These are phyloP conservation scores for Lolium rigidum DNA, from an alignment of 176 grass and related monocot species.

Conservation along the genomic window DNA sequence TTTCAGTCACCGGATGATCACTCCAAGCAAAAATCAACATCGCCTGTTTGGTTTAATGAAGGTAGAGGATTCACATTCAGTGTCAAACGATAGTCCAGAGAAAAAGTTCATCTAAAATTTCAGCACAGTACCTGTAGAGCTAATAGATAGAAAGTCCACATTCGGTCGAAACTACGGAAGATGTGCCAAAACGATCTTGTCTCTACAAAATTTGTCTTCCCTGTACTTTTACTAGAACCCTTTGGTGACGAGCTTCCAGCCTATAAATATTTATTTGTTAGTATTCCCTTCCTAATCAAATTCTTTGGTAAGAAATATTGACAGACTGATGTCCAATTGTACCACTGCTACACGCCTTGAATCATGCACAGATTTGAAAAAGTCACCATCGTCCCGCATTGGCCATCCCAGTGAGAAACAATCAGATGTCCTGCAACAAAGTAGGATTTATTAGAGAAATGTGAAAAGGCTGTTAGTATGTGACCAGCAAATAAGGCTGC, in stretches of 20 bases:
- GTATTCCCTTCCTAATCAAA: constrained; percentile 14
- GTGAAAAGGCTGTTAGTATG: constrained; percentile 8
- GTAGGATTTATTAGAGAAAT: constrained; percentile 40
- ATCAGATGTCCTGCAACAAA: constrained; percentile 74
- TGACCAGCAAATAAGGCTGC: constrained; percentile 30
- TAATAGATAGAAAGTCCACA: constrained; percentile 97
- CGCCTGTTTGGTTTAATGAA: constrained; percentile 57
- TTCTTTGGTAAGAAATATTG: constrained; percentile 45
- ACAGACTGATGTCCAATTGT: constrained; percentile 35
- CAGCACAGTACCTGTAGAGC: constrained; percentile 74
- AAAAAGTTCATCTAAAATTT: constrained; percentile 11
- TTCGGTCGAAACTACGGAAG: constrained; percentile 94
- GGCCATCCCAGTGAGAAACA: constrained; percentile 96
- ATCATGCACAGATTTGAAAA: constrained; percentile 84
- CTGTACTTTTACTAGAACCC: constrained; percentile 70
- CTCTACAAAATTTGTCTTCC: constrained; percentile 95
- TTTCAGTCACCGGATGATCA: constrained; percentile 57
- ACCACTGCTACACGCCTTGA: constrained; percentile 56
- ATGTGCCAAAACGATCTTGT: constrained; percentile 97
- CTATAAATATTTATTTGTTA: constrained; percentile 55
- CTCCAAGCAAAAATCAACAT: constrained; percentile 91
- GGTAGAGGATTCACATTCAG: constrained; percentile 24
- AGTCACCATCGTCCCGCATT: constrained; percentile 94
- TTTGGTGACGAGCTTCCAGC: constrained; percentile 53
- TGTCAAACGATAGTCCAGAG: constrained; percentile 24